These are phyloP conservation scores for Thalia dealbata DNA, from an alignment of 176 grass and related monocot genomes.

Conservation along the genomic window DNA sequence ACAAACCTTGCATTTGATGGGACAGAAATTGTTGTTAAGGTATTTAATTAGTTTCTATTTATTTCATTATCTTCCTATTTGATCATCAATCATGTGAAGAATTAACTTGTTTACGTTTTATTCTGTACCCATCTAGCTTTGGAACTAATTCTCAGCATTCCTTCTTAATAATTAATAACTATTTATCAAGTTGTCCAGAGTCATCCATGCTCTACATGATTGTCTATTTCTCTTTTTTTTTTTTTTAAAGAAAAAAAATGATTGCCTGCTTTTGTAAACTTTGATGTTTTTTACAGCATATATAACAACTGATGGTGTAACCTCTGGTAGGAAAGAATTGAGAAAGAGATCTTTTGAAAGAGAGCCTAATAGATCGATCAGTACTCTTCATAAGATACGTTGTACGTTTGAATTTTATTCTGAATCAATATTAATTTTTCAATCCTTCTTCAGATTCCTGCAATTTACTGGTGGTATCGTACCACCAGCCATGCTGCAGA, in stretches of 20 bases:
- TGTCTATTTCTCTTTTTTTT: not conserved
- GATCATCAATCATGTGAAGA: not conserved
- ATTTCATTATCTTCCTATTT: not conserved
- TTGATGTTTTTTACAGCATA: not conserved
- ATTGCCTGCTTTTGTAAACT: too few species aligned
- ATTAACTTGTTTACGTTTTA: not conserved
- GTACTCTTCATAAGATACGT: not conserved
- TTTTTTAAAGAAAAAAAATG: too few species aligned
- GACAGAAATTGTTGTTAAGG: conserved; percentile 71
- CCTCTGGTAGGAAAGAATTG: not conserved
- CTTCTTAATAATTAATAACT: not conserved
- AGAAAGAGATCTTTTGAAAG: not conserved
- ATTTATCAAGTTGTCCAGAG: conserved; percentile 1
- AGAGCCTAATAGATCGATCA: not conserved
- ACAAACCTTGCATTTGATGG: conserved; percentile 85
- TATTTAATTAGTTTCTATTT: conserved; percentile 7
- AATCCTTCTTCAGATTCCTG: conserved; percentile 56
- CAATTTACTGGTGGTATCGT: conserved; percentile 79
- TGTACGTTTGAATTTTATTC: not conserved
- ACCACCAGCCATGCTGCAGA: conserved; percentile 77
- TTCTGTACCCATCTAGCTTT: too few species aligned
- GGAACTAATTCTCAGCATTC: not conserved
- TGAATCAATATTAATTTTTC: not conserved
- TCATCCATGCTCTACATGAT: conserved; percentile 1
- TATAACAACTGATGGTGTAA: not conserved